phyloP scores from a whole-genome alignment of 257 asterid genomes.

The Perilla frutescens region DNA sequence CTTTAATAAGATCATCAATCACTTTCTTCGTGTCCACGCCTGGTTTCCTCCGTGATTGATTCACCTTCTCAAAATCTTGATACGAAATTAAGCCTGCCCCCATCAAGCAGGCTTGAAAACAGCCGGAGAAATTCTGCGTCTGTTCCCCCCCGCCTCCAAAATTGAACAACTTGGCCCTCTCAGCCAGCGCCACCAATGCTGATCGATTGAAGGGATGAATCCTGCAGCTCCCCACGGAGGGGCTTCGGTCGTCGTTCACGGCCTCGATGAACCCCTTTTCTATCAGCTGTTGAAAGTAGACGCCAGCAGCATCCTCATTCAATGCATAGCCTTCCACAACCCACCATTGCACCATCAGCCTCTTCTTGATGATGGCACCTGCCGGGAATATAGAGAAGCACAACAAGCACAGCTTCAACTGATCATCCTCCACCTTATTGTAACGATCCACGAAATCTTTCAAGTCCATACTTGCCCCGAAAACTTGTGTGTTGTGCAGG shows the following conservation, averaged over 20 bases:
- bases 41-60: no score
- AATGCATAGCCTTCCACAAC: slow-evolving; percentile 44
- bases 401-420: slow-evolving; percentile 48
- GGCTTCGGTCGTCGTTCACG: slow-evolving; percentile 35
- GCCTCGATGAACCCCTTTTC: slow-evolving; percentile 50
- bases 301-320: slow-evolving; percentile 11
- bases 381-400: slow-evolving; percentile 55
- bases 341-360: slow-evolving; percentile 61
- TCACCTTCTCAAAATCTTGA: slow-evolving; percentile 29
- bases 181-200: slow-evolving; percentile 40
- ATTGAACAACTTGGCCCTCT: slow-evolving; percentile 41
- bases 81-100: slow-evolving; percentile 46
- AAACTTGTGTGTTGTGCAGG: background rate
- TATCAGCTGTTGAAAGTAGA: slow-evolving; percentile 30
- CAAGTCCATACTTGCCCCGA: slow-evolving; percentile 35
- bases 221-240: slow-evolving; percentile 26
- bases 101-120: slow-evolving; percentile 49
- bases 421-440: slow-evolving; percentile 9
- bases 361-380: slow-evolving; percentile 46
- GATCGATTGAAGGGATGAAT: slow-evolving; percentile 48
- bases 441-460: slow-evolving; percentile 42
- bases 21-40: background rate
- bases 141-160: slow-evolving; percentile 41
- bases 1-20: background rate
- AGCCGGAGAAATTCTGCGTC: slow-evolving; percentile 33